phyloP scores from a whole-genome alignment of 768 basidiomycete genomes.

The button mushroom (Agaricus bisporus) region DNA sequence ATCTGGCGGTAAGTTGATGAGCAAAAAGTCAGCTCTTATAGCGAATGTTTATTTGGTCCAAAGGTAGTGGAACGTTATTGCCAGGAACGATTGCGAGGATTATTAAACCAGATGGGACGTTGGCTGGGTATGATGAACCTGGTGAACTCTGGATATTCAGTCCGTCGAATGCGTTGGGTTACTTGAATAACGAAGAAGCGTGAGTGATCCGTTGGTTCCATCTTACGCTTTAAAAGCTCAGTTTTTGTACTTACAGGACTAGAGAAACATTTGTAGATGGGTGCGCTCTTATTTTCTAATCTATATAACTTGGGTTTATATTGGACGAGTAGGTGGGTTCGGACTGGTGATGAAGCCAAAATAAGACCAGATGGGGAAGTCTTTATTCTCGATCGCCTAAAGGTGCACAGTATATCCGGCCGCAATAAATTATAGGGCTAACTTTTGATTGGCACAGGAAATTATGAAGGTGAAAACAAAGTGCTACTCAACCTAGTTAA shows the following conservation, averaged over 20 bases:
- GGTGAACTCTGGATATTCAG: slow-evolving; percentile 55
- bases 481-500: too few species aligned
- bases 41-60: background rate
- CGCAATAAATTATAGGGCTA: background rate
- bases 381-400: slow-evolving; percentile 58
- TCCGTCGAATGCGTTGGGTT: slow-evolving; percentile 50
- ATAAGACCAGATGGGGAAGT: slow-evolving; percentile 50
- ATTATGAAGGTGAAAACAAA: slow-evolving; percentile 33
- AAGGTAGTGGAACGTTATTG: slow-evolving; percentile 47
- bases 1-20: slow-evolving; percentile 38
- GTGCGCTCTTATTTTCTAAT: slow-evolving; percentile 24
- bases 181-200: slow-evolving; percentile 57
- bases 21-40: background rate
- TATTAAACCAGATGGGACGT: slow-evolving; percentile 50
- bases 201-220: slow-evolving; percentile 26
- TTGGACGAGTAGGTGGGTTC: slow-evolving; percentile 47
- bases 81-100: slow-evolving; percentile 52
- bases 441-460: slow-evolving; percentile 23
- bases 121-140: slow-evolving; percentile 47
- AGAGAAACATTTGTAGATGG: slow-evolving; percentile 65
- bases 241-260: slow-evolving; percentile 34
- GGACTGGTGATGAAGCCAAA: slow-evolving; percentile 60
- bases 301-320: background rate
- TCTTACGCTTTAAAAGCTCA: background rate
- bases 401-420: slow-evolving; percentile 27